Percentiles rank a stretch among this genome's conserved stretches.
phyloP scores from a whole-genome alignment of 371 early-diverging fungal genomes.

The Nosema muscidifuracis region DNA sequence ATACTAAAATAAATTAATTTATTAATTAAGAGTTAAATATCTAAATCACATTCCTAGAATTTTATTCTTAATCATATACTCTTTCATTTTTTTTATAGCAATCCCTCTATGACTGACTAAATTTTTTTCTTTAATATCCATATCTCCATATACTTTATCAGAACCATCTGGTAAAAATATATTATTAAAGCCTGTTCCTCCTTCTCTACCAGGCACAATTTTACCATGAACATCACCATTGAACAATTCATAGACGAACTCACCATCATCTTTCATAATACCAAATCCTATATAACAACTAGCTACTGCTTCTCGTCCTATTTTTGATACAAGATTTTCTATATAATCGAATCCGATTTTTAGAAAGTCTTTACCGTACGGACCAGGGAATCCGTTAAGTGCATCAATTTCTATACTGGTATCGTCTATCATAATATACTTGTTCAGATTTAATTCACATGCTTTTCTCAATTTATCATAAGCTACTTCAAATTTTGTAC shows the following conservation, averaged over 20 bases:
- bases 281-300: slow-evolving; percentile 13
- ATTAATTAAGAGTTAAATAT: too few relatives aligned
- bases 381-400: slow-evolving; percentile 45
- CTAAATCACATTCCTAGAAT: too few relatives aligned
- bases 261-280: slow-evolving; percentile 8
- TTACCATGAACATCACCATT: slow-evolving; percentile 14
- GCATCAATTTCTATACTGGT: slow-evolving; percentile 27
- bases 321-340: slow-evolving; percentile 20
- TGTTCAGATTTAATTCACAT: neutral
- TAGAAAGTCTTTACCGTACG: slow-evolving; percentile 45
- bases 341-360: slow-evolving; percentile 32
- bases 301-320: slow-evolving; percentile 15
- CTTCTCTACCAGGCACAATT: slow-evolving; percentile 1
- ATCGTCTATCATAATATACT: slow-evolving; percentile 35
- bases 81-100: slow-evolving; percentile 19
- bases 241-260: slow-evolving; percentile 6
- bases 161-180: slow-evolving; percentile 4
- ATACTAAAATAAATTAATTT: too few relatives aligned
- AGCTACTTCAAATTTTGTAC: slow-evolving; percentile 29
- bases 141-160: slow-evolving; percentile 8
- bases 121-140: slow-evolving; percentile 32
- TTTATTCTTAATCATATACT: too few relatives aligned
- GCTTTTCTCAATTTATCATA: slow-evolving; percentile 23
- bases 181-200: slow-evolving; percentile 5
- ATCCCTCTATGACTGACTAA: slow-evolving; percentile 16